A percentile compares a stretch with the other conserved stretches of the same genome.
Evolutionary conservation across 139 green algal genomes (phyloP).

Genomic region (Tetraselmis striata): DNA sequence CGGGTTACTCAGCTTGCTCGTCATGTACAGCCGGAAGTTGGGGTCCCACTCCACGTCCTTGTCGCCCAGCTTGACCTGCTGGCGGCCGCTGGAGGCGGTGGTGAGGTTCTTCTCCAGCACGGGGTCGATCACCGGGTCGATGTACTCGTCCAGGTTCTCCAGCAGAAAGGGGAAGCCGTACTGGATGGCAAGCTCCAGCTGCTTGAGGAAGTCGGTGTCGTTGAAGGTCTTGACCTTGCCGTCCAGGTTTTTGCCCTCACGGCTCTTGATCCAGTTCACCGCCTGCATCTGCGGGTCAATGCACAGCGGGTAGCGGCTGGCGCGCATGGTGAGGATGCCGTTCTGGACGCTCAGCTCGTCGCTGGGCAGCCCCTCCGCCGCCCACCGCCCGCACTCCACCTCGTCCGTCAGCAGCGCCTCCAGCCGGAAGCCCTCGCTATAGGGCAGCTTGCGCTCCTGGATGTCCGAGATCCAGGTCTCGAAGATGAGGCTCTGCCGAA

Average conservation of each 20-base stretch:
- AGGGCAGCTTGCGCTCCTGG: slow-evolving; percentile 39
- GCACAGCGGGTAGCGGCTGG: slow-evolving; percentile 71
- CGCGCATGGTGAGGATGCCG: slow-evolving; percentile 70
- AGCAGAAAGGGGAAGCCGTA: slow-evolving; percentile 88
- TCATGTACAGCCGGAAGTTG: slow-evolving; percentile 63
- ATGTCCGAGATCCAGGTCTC: slow-evolving; percentile 69
- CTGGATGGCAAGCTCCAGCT: slow-evolving; percentile 85
- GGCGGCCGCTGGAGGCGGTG: slow-evolving; percentile 30
- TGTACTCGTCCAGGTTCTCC: slow-evolving; percentile 86
- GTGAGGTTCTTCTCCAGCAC: slow-evolving; percentile 79
- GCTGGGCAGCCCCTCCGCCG: slow-evolving; percentile 59
- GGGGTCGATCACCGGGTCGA: slow-evolving; percentile 84
- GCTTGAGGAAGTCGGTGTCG: slow-evolving; percentile 84
- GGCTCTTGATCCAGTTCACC: slow-evolving; percentile 79
- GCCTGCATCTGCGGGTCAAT: slow-evolving; percentile 73
- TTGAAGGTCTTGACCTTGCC: slow-evolving; percentile 82
- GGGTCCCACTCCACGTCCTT: slow-evolving; percentile 68
- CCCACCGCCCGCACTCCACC: slow-evolving; percentile 64
- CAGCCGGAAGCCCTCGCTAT: slow-evolving; percentile 65
- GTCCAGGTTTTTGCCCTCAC: slow-evolving; percentile 73
- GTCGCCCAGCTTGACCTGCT: slow-evolving; percentile 68
- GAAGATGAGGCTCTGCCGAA: slow-evolving; percentile 66
- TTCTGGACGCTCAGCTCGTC: slow-evolving; percentile 83
- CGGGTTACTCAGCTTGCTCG: slow-evolving; percentile 53
- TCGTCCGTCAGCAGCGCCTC: slow-evolving; percentile 69